phyloP scores from a whole-genome alignment of 441 rosid species.

The Pelargonium fulgidum region DNA sequence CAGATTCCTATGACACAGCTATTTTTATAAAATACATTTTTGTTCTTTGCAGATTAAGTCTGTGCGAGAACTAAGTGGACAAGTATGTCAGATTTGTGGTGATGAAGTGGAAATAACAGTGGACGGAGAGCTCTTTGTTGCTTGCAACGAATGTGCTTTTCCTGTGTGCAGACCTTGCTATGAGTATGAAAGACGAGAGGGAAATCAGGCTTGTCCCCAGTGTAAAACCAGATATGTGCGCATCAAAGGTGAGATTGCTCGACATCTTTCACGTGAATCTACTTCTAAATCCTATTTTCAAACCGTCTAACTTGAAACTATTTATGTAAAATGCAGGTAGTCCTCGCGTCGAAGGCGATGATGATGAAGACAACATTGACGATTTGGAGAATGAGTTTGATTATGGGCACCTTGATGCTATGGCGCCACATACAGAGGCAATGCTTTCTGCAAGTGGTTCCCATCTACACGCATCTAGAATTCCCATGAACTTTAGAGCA shows the following conservation, averaged over 20 bases:
- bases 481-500: constrained; percentile 37
- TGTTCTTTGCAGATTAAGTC: constrained; percentile 45
- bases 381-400: constrained; percentile 71
- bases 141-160: constrained; percentile 91
- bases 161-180: constrained; percentile 86
- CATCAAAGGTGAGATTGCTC: constrained; percentile 43
- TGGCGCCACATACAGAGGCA: constrained; percentile 43
- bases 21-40: background rate
- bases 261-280: background rate
- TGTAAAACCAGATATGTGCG: constrained; percentile 79
- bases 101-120: constrained; percentile 61
- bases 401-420: constrained; percentile 29
- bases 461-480: constrained; percentile 30
- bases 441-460: constrained; percentile 39
- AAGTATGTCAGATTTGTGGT: constrained; percentile 76
- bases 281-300: background rate
- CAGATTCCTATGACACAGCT: constrained; percentile 15
- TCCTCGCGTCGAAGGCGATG: constrained; percentile 78
- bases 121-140: constrained; percentile 75
- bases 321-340: constrained; percentile 40
- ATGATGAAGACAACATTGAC: constrained; percentile 68
- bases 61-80: constrained; percentile 61
- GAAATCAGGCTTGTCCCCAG: constrained; percentile 74
- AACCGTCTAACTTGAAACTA: constrained; percentile 8
- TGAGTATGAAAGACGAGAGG: constrained; percentile 83